A percentile compares a stretch with the other conserved stretches of the same genome.
Evolutionary conservation across 1,139 yeast genomes (phyloP).

Genomic region (Saccharomyces hybrid): DNA sequence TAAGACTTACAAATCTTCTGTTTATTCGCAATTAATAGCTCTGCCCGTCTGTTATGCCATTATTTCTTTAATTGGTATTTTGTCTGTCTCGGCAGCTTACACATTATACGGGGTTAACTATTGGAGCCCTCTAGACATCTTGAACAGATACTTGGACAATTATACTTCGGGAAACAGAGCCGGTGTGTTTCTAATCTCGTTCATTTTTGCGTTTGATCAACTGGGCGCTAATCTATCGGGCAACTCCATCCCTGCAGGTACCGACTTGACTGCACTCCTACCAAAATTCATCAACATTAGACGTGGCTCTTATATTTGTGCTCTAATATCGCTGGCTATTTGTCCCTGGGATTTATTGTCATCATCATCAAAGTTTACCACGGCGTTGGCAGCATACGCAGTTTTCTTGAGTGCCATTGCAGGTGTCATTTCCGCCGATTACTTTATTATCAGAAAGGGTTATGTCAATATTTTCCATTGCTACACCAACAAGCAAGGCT

Average conservation of each 20-base stretch:
- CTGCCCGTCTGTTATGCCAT: conserved; percentile 72
- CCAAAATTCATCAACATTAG: conserved; percentile 78
- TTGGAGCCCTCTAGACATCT: conserved; percentile 82
- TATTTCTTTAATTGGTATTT: conserved; percentile 77
- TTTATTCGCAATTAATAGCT: conserved; percentile 50
- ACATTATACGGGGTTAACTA: conserved; percentile 58
- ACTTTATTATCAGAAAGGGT: conserved; percentile 69
- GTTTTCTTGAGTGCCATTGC: conserved; percentile 82
- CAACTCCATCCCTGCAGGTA: conserved; percentile 82
- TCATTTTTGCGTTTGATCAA: conserved; percentile 76
- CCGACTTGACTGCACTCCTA: conserved; percentile 76
- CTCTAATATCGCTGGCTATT: conserved; percentile 62
- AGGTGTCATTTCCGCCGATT: conserved; percentile 75
- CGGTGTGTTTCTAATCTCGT: conserved; percentile 73
- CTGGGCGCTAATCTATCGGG: conserved; percentile 86
- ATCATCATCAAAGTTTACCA: conserved; percentile 69
- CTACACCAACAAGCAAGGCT: conserved; percentile 40
- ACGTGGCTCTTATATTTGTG: conserved; percentile 78
- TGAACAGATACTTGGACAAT: conserved; percentile 55
- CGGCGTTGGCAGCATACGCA: conserved; percentile 77
- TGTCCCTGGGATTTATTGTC: conserved; percentile 86
- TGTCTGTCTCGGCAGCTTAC: conserved; percentile 75
- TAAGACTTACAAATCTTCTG: conserved; percentile 42
- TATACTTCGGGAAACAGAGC: conserved; percentile 67
- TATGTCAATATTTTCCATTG: conserved; percentile 56